Evolutionary conservation across 1,284 basidiomycete species (phyloP), one percentile per base, ranked within the genome.

Genomic region (Papiliotrema terrestris): DNA sequence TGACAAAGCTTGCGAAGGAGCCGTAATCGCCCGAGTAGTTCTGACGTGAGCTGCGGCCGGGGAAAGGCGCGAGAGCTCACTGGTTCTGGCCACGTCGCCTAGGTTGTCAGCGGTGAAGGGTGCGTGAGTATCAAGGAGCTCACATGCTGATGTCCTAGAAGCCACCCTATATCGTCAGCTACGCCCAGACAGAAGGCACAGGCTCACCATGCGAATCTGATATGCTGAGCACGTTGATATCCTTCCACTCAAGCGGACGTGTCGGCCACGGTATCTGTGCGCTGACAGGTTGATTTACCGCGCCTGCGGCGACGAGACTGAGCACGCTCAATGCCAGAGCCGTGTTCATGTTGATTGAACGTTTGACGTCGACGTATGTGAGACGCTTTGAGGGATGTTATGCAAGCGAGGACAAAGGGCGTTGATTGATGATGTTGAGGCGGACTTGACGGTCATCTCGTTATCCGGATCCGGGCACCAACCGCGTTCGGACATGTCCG

Each of bases 1-100:
- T 69, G 17, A 89, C 86, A 62, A 92, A 93, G 22, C 85, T 87
- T 26, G 87, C 81, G 68, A 91, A 89, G 58, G 88, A 86, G 8
- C 90, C 90, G 44, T 88, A 83, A 67, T 88, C 85, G 20, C 86
- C 89, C 61, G 73, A 75, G 54, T 77, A 77, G 55, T 76, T 75
- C 73, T 77, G 52, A 13, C 39, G 29, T 15, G 9, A 25, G 37
- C 5, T 20, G 26, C 23, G n/a, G n/a, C n/a, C n/a, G 32, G 4
- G 48, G 15, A 36, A 45, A 29, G 36, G 35, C 36, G 8, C 6
- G 42, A 8, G 25, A n/a, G 57, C 74, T 47, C 38, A 77, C 75
- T 1, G 75, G 75, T 56, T 77, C 75, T 19, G 75, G 75, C 75
- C 75, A 77, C 8, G 75, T 76, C 37, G 61, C 57, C 74, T 77